Conservation (phyloP, 495 filamentous ascomycete genomes). For the Penicillium paradoxum region DNA sequence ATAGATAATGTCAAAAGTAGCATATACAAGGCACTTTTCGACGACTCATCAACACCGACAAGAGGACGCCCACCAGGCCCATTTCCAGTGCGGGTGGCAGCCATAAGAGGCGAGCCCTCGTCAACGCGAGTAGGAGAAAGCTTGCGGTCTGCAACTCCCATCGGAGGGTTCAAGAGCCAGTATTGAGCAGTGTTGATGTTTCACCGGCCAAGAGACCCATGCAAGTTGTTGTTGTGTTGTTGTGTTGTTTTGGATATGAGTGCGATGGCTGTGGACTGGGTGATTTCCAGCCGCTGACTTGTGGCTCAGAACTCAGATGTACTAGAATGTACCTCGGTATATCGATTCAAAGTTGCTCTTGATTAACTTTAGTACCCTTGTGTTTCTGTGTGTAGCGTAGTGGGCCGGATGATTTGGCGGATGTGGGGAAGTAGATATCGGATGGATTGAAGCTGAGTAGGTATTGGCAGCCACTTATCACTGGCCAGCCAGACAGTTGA, state of each 20-base stretch:
- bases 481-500: background rate
- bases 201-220: background rate
- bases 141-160: background rate
- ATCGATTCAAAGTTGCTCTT: background rate
- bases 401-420: background rate
- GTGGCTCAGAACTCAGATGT: background rate
- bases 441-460: background rate
- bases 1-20: conserved; percentile 78
- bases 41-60: conserved; percentile 30
- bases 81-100: conserved; percentile 6
- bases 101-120: conserved; percentile 41
- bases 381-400: background rate
- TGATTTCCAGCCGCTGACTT: background rate
- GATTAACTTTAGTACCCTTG: background rate
- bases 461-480: background rate
- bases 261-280: background rate
- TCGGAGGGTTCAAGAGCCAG: background rate
- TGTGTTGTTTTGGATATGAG: background rate
- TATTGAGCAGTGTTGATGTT: background rate
- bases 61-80: background rate
- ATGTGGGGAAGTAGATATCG: background rate
- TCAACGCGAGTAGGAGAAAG: background rate
- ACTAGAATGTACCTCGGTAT: background rate
- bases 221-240: background rate
- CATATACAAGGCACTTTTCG: conserved; percentile 78